Percentiles rank a stretch among this genome's conserved stretches.
Conservation (phyloP, 495 filamentous ascomycete genomes). For the Trypethelium eluteriae region DNA sequence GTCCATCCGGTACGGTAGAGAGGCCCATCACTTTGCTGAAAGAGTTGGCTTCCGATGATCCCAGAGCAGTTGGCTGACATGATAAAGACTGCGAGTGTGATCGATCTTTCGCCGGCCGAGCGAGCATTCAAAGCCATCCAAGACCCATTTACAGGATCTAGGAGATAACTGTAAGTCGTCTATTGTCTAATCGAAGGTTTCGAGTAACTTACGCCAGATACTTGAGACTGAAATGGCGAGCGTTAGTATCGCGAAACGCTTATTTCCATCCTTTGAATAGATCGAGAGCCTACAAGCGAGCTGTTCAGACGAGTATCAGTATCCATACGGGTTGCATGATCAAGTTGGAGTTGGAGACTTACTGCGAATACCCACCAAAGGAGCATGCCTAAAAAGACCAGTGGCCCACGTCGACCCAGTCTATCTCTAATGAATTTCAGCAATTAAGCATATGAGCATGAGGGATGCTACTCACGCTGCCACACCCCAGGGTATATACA, state of each 20-base stretch:
- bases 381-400: slow-evolving; percentile 13
- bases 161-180: not conserved
- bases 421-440: slow-evolving; percentile 5
- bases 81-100: slow-evolving; percentile 33
- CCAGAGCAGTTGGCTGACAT: slow-evolving; percentile 25
- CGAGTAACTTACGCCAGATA: slow-evolving; percentile 15
- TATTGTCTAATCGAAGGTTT: not conserved
- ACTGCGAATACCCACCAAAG: slow-evolving; percentile 13
- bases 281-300: not conserved
- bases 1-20: slow-evolving; percentile 20
- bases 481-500: slow-evolving; percentile 23
- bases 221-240: slow-evolving; percentile 10
- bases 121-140: slow-evolving; percentile 37
- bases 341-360: not conserved
- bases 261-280: slow-evolving; percentile 12
- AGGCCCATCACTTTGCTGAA: slow-evolving; percentile 21
- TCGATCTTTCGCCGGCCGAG: slow-evolving; percentile 34
- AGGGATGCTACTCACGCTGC: slow-evolving; percentile 9
- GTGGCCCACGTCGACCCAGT: not conserved
- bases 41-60: slow-evolving; percentile 24
- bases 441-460: not conserved
- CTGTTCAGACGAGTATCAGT: not conserved
- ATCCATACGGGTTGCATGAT: not conserved
- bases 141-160: slow-evolving; percentile 35
- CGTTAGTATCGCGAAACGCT: slow-evolving; percentile 15